Percentiles rank a stretch among this genome's conserved stretches.
phyloP scores from a whole-genome alignment of 257 asterid species.

The Solanum rostratum region DNA sequence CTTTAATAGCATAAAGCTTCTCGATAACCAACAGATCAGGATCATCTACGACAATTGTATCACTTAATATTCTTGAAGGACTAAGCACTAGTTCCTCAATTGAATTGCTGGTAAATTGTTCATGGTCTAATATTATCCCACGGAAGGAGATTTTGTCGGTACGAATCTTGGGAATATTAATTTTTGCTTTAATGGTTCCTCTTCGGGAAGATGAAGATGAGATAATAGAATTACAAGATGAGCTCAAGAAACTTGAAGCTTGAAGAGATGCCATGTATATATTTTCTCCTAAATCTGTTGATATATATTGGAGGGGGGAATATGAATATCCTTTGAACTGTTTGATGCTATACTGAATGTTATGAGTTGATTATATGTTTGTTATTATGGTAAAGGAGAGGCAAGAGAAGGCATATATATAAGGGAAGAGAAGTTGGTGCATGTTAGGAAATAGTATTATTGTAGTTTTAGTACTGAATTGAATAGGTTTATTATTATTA shows the following conservation, averaged over 20 bases:
- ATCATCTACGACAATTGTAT: neutral
- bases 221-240: neutral
- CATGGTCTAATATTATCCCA: neutral
- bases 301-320: too few species aligned
- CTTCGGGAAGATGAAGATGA: neutral
- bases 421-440: neutral
- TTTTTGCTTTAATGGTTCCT: neutral
- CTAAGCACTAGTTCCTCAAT: neutral
- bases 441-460: neutral
- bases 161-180: neutral
- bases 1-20: slow-evolving; percentile 39
- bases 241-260: neutral
- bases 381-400: neutral
- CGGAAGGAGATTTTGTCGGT: neutral
- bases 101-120: neutral
- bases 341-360: too few species aligned
- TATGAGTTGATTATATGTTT: neutral
- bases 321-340: too few species aligned
- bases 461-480: neutral
- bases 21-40: slow-evolving; percentile 14
- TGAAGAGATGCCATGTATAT: neutral
- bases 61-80: neutral
- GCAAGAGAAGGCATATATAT: neutral
- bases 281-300: neutral
- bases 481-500: neutral